phyloP scores from a whole-genome alignment of 495 filamentous ascomycete species.

The Pyronema omphalodes region DNA sequence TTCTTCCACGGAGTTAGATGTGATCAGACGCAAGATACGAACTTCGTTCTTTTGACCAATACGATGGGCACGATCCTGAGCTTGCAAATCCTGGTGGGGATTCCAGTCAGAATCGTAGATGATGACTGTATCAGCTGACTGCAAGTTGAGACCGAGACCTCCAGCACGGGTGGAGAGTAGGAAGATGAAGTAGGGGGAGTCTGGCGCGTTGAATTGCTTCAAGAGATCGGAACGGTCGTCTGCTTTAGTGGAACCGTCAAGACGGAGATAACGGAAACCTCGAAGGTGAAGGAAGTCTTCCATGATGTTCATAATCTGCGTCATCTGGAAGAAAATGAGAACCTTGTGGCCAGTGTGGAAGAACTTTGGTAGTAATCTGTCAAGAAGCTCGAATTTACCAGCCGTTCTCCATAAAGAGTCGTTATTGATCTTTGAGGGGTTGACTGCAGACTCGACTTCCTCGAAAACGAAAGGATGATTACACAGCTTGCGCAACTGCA shows the following conservation, averaged over 20 bases:
- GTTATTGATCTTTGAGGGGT: constrained; percentile 67
- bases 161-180: constrained; percentile 95
- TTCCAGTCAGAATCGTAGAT: constrained; percentile 99
- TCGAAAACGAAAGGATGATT: constrained; percentile 99
- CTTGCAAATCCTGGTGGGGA: constrained; percentile 96
- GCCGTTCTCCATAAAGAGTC: constrained; percentile 89
- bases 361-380: constrained; percentile 86
- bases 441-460: constrained; percentile 95
- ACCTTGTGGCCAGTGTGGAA: constrained; percentile 68
- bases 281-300: constrained; percentile 85
- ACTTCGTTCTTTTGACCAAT: constrained; percentile 99
- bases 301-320: constrained; percentile 99
- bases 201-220: constrained; percentile 68
- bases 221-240: constrained; percentile 89
- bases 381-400: constrained; percentile 92
- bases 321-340: constrained; percentile 99
- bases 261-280: constrained; percentile 64
- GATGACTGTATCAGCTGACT: constrained; percentile 95
- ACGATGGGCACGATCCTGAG: constrained; percentile 98
- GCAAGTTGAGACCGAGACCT: constrained; percentile 89
- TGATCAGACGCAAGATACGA: constrained; percentile 85
- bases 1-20: constrained; percentile 90
- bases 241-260: constrained; percentile 92
- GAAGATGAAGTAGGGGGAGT: constrained; percentile 92
- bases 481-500: constrained; percentile 96